Percentiles rank a stretch among this genome's conserved stretches.
These are phyloP conservation scores for Salinomyces thailandicus DNA, from an alignment of 2,329 filamentous ascomycete genomes.

Conservation along the genomic window DNA sequence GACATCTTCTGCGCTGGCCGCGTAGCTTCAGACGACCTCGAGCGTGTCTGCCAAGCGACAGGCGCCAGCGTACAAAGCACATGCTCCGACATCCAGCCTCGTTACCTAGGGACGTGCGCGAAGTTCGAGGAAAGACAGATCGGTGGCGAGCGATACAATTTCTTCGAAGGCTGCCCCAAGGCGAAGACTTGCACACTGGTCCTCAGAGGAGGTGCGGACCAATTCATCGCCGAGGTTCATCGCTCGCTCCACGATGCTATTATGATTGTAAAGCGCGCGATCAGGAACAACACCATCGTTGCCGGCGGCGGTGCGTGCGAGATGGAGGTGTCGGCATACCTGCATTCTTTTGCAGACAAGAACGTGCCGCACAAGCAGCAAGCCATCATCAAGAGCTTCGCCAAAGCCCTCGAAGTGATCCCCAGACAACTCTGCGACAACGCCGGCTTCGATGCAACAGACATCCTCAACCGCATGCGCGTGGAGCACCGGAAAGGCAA, in stretches of 20 bases:
- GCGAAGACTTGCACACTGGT: constrained; percentile 96
- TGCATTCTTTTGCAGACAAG: constrained; percentile 85
- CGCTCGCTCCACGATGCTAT: constrained; percentile 96
- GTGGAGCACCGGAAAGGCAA: constrained; percentile 93
- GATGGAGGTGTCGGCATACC: constrained; percentile 92
- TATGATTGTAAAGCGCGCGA: constrained; percentile 98
- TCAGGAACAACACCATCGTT: constrained; percentile 89
- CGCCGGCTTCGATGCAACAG: constrained; percentile 93
- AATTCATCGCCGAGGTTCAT: constrained; percentile 98
- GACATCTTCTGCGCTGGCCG: constrained; percentile 97
- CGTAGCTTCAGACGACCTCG: constrained; percentile 83
- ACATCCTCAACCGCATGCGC: constrained; percentile 90
- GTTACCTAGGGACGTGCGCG: constrained; percentile 85
- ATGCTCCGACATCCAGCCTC: constrained; percentile 82
- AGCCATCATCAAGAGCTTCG: constrained; percentile 93
- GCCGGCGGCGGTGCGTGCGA: constrained; percentile 89
- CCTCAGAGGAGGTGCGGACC: constrained; percentile 89
- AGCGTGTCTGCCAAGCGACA: constrained; percentile 89
- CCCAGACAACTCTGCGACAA: constrained; percentile 97
- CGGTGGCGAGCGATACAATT: constrained; percentile 93
- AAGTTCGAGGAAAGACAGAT: constrained; percentile 93
- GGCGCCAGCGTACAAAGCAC: constrained; percentile 89
- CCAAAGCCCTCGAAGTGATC: constrained; percentile 93
- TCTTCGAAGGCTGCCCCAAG: constrained; percentile 91
- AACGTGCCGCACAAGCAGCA: constrained; percentile 93